Base-by-base conservation (phyloP, 768 basidiomycete genomes). In the Calvatia gigantea region DNA sequence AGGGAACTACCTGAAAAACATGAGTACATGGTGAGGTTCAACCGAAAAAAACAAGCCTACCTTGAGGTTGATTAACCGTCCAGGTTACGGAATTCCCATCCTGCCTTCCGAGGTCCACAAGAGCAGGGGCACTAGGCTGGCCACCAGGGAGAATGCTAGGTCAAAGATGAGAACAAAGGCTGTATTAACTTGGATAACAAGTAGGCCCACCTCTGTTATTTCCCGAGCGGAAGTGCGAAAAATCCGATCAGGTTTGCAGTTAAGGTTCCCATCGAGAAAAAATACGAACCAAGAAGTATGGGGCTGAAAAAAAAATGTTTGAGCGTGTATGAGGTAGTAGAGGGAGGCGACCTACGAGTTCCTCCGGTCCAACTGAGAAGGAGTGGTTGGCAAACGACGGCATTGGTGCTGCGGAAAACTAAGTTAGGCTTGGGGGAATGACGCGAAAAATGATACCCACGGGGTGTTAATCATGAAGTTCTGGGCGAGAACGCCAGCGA, bases 391-490 rank as follows among this genome's bases (percentile, higher is more conserved):
- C 89, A 91, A 56, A 79, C 72, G 31, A 79, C 75, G 17, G 72
- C 76, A 47, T 72, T 76, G 35, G 66, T 12, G 33, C 85, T 87
- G 59, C 1, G 59, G 32, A 61, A 25, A 37, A 19, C 3, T 38
- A 39, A 60, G 53, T 33, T n/a, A 19, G 44, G 49, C 58, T 58
- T 58, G 46, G 54, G 43, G 19, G 54, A 17, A 33, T 47, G 46
- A 31, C 2, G 35, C 32, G 25, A 21, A 14, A 17, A 6, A 23
- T 6, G 25, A 44, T 19, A 78, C 87, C 64, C 61, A 90, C 89
- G 89, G 89, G 33, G 89, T 92, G 67, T 87, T 85, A 66, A 91
- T 73, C 0, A 61, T 70, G 60, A 84, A 64, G 28, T 59, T 58
- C 63, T 83, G 82, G 15, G 79, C 84, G 23, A 74, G 38, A 46